Conservation (phyloP, 352 stramenopile species). For the Phytopythium boreale region DNA sequence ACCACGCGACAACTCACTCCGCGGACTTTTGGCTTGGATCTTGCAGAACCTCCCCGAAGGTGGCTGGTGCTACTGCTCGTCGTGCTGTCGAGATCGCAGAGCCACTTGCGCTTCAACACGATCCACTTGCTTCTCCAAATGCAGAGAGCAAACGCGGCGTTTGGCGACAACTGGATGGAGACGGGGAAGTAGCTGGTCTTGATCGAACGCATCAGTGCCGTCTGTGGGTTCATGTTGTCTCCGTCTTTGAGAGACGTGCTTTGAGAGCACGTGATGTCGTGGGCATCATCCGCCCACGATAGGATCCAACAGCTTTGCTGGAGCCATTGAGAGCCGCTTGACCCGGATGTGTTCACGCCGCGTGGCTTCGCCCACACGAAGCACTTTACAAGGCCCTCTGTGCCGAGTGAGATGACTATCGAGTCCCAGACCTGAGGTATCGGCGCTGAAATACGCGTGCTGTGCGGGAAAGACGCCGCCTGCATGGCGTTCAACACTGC, state of each 20-base stretch:
- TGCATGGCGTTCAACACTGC: neutral
- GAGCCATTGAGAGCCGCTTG: conserved; percentile 51
- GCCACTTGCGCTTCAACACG: conserved; percentile 75
- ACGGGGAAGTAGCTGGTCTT: conserved; percentile 75
- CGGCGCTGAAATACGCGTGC: conserved; percentile 4
- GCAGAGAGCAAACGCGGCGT: conserved; percentile 66
- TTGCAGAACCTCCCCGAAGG: conserved; percentile 15
- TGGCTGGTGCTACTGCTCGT: conserved; percentile 19
- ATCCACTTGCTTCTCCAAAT: conserved; percentile 78
- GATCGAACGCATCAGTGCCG: conserved; percentile 76
- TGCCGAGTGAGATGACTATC: conserved; percentile 68
- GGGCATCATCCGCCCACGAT: conserved; percentile 77
- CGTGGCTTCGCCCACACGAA: conserved; percentile 79
- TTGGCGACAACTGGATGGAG: conserved; percentile 49
- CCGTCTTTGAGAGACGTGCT: conserved; percentile 75
- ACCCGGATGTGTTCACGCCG: conserved; percentile 22
- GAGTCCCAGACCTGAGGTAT: conserved; percentile 51
- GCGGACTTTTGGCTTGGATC: conserved; percentile 25
- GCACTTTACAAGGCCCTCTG: conserved; percentile 75
- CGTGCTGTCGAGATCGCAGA: conserved; percentile 42
- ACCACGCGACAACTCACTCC: conserved; percentile 52
- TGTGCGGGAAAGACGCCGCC: neutral
- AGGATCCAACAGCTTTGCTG: conserved; percentile 84
- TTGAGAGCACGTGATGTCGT: conserved; percentile 84
- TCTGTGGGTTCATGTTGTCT: conserved; percentile 83